phyloP scores from a whole-genome alignment of 2,329 filamentous ascomycete genomes.

The Monosporascus sp. region DNA sequence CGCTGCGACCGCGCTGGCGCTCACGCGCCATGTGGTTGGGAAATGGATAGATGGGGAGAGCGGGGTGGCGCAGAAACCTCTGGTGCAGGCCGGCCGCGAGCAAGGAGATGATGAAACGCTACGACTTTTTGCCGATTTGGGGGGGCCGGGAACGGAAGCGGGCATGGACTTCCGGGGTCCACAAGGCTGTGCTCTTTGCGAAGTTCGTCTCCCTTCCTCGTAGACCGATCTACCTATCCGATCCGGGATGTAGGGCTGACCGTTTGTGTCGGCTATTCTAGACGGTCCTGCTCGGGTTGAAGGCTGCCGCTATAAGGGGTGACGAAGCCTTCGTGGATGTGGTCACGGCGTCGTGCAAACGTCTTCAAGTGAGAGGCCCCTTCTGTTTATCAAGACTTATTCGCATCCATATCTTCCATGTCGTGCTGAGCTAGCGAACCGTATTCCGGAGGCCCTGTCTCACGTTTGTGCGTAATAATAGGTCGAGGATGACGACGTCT shows the following conservation, averaged over 20 bases:
- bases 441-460: too few species aligned
- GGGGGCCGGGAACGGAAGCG: background rate
- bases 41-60: too few species aligned
- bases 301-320: slow-evolving; percentile 16
- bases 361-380: slow-evolving; percentile 10
- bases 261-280: background rate
- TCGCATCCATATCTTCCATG: background rate
- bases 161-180: slow-evolving; percentile 13
- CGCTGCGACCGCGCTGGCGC: background rate
- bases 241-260: background rate
- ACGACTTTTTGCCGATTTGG: background rate
- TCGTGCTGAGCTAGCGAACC: too few species aligned
- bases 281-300: slow-evolving; percentile 18
- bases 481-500: slow-evolving; percentile 50
- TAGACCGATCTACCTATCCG: background rate
- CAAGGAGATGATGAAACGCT: background rate
- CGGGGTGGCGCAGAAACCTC: background rate
- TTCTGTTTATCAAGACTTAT: background rate
- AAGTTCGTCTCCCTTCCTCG: slow-evolving; percentile 18
- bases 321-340: slow-evolving; percentile 19
- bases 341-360: slow-evolving; percentile 19
- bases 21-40: background rate
- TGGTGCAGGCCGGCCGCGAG: background rate
- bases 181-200: slow-evolving; percentile 21
- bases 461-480: slow-evolving; percentile 21